Evolutionary conservation across 2,329 filamentous ascomycete genomes (phyloP).

Genomic region (Aotearoamyces nothofagi): DNA sequence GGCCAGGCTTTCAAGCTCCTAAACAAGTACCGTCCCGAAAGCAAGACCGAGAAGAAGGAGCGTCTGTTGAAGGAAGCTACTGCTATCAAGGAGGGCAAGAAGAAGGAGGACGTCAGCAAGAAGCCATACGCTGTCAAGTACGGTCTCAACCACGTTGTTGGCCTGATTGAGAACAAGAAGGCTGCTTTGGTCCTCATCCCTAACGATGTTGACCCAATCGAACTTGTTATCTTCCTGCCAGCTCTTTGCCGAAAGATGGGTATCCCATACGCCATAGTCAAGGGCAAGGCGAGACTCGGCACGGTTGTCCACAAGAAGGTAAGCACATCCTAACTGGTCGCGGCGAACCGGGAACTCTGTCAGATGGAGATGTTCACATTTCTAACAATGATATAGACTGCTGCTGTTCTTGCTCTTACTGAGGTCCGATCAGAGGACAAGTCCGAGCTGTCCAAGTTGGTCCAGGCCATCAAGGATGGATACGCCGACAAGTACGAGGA

Average conservation of each 20-base stretch:
- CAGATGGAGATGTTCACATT: background rate
- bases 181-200: constrained; percentile 93
- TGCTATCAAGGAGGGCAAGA: constrained; percentile 96
- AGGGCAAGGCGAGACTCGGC: constrained; percentile 98
- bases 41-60: constrained; percentile 99
- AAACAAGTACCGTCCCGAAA: constrained; percentile 99
- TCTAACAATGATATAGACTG: constrained; percentile 52
- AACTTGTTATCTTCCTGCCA: constrained; percentile 97
- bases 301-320: constrained; percentile 99
- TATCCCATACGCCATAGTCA: constrained; percentile 96
- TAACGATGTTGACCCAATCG: constrained; percentile 99
- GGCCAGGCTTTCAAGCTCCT: constrained; percentile 97
- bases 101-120: constrained; percentile 99
- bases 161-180: constrained; percentile 99
- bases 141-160: constrained; percentile 98
- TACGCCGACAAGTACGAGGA: constrained; percentile 95
- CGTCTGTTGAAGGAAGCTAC: constrained; percentile 96
- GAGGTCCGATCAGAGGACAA: constrained; percentile 98
- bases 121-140: constrained; percentile 99
- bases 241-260: constrained; percentile 99
- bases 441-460: constrained; percentile 91
- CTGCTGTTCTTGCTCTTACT: constrained; percentile 86
- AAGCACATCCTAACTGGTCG: constrained; percentile 15
- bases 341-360: too few species aligned
- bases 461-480: constrained; percentile 93